Evolutionary conservation across 108 stramenopile species (phyloP).

Genomic region (Cyclotella cryptica): DNA sequence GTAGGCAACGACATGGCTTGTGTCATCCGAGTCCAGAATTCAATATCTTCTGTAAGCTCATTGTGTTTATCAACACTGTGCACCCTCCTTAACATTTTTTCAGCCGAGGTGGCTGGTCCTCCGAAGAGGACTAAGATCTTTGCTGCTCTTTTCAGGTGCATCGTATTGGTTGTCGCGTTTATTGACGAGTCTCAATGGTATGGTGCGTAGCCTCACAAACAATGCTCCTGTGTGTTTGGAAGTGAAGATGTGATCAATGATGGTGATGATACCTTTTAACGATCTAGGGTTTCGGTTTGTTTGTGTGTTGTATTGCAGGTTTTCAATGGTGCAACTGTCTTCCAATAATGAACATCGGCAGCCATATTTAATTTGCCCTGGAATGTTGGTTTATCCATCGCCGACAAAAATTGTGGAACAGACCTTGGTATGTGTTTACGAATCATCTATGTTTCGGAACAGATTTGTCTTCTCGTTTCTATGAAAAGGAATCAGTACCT

Average conservation of each 20-base stretch:
- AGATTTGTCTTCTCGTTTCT: not conserved
- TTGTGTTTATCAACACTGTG: not conserved
- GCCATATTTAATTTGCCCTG: too few species aligned
- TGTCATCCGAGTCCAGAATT: slow-evolving; percentile 34
- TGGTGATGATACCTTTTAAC: too few species aligned
- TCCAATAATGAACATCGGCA: too few species aligned
- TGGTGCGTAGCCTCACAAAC: too few species aligned
- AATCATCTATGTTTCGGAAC: not conserved
- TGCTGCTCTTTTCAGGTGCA: slow-evolving; percentile 9
- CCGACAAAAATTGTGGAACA: not conserved
- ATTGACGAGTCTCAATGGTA: too few species aligned
- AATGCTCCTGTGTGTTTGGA: too few species aligned
- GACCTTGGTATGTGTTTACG: not conserved
- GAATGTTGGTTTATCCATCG: not conserved
- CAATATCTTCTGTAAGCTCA: slow-evolving; percentile 25
- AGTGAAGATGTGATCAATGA: too few species aligned
- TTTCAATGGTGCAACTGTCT: too few species aligned
- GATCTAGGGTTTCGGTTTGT: too few species aligned
- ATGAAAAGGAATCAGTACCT: not conserved
- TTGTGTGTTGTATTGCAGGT: too few species aligned
- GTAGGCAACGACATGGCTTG: slow-evolving; percentile 17
- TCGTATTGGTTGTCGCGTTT: not conserved
- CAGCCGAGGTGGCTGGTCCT: not conserved
- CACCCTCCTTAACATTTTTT: not conserved
- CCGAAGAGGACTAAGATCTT: not conserved